These are phyloP conservation scores for Suillus weaverae DNA, from an alignment of 768 basidiomycete genomes.

Conservation along the genomic window DNA sequence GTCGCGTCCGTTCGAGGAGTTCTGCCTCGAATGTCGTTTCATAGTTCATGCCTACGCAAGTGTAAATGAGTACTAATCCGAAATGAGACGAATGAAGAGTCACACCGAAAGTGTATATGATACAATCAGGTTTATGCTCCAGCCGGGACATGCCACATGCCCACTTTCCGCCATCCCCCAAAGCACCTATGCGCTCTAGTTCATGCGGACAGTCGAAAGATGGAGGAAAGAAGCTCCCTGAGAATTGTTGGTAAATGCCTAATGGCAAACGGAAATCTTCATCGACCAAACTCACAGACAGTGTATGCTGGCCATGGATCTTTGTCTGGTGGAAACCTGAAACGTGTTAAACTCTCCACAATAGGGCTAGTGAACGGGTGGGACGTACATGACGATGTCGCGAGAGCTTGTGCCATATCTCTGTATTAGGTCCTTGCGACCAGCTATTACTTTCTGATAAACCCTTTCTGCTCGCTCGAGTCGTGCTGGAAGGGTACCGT, in stretches of 20 bases:
- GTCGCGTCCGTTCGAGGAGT: constrained; percentile 45
- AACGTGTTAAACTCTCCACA: constrained; percentile 9
- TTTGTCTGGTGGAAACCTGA: constrained; percentile 52
- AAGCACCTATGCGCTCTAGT: constrained; percentile 42
- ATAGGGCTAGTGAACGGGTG: constrained; percentile 9
- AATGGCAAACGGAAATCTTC: background rate
- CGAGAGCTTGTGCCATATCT: constrained; percentile 53
- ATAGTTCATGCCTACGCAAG: constrained; percentile 45
- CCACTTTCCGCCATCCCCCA: constrained; percentile 74
- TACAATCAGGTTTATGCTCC: constrained; percentile 51
- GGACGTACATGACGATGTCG: constrained; percentile 47
- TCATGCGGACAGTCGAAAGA: constrained; percentile 46
- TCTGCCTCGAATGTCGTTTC: constrained; percentile 67
- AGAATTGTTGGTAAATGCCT: constrained; percentile 6
- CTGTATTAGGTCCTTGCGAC: constrained; percentile 49
- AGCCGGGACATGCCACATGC: constrained; percentile 62
- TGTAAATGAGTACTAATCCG: background rate
- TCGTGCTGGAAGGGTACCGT: constrained; percentile 39
- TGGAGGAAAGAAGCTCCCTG: constrained; percentile 49
- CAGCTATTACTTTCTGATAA: constrained; percentile 43
- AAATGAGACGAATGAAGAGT: background rate
- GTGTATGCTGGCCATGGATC: constrained; percentile 59
- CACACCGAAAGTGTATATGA: constrained; percentile 63
- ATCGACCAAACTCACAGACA: constrained; percentile 42
- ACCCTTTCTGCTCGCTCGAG: constrained; percentile 44